These are phyloP conservation scores for Zasmidium angulare DNA, from an alignment of 2,329 filamentous ascomycete genomes.

Conservation along the genomic window DNA sequence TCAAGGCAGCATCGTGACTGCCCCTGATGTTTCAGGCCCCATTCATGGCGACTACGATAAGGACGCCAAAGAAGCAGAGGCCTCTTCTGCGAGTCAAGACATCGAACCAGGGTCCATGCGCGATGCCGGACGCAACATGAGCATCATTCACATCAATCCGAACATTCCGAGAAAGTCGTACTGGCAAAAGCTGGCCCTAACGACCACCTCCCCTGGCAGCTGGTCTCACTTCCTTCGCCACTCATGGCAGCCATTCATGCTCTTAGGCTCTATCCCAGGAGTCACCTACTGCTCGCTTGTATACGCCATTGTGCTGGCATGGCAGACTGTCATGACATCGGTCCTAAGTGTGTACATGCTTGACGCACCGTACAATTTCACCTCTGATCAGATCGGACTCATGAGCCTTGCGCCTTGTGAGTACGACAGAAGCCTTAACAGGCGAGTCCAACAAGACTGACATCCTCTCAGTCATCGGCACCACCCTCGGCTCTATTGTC, in stretches of 20 bases:
- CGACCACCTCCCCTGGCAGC: slow-evolving; percentile 32
- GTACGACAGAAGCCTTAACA: background rate
- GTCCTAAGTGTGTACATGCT: slow-evolving; percentile 40
- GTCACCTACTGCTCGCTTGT: slow-evolving; percentile 39
- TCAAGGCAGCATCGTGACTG: slow-evolving; percentile 20
- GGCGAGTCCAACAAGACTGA: background rate
- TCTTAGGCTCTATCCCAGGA: slow-evolving; percentile 41
- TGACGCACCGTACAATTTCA: slow-evolving; percentile 46
- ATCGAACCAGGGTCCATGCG: slow-evolving; percentile 3
- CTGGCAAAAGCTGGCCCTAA: slow-evolving; percentile 42
- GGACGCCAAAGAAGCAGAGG: slow-evolving; percentile 9
- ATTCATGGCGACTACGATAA: slow-evolving; percentile 17
- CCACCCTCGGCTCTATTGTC: slow-evolving; percentile 47
- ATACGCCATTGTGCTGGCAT: slow-evolving; percentile 41
- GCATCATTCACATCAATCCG: slow-evolving; percentile 27
- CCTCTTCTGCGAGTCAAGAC: slow-evolving; percentile 12
- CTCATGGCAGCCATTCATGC: slow-evolving; percentile 38
- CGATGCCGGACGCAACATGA: slow-evolving; percentile 19
- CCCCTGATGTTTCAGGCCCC: slow-evolving; percentile 8
- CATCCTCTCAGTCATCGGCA: slow-evolving; percentile 40
- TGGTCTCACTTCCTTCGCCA: slow-evolving; percentile 35
- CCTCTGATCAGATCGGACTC: slow-evolving; percentile 49
- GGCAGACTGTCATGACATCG: slow-evolving; percentile 40
- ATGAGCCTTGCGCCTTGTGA: slow-evolving; percentile 52
- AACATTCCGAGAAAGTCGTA: slow-evolving; percentile 45